Evolutionary conservation across 2,329 filamentous ascomycete genomes (phyloP).

Genomic region (Daldinia eschscholtzii): DNA sequence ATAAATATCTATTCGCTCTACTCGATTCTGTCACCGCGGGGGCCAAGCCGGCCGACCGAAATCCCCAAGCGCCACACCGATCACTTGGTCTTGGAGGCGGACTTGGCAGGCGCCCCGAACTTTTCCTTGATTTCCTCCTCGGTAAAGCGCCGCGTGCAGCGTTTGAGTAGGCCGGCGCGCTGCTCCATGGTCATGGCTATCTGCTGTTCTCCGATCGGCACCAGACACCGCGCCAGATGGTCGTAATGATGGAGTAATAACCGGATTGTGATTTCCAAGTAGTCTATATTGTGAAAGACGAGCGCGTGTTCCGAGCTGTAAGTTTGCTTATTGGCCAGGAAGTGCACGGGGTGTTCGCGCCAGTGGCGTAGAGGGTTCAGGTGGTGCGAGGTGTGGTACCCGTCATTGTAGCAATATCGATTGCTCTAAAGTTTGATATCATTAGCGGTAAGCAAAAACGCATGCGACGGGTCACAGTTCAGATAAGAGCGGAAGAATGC

Average conservation of each 20-base stretch:
- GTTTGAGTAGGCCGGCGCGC: conserved; percentile 71
- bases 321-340: conserved; percentile 75
- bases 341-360: conserved; percentile 82
- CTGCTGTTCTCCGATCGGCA: conserved; percentile 78
- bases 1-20: background rate
- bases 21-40: background rate
- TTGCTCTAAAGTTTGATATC: conserved; percentile 69
- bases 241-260: conserved; percentile 79
- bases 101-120: conserved; percentile 55
- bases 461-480: background rate
- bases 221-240: conserved; percentile 75
- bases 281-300: conserved; percentile 86
- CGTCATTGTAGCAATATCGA: conserved; percentile 85
- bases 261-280: conserved; percentile 78
- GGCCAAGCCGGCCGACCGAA: background rate
- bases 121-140: conserved; percentile 73
- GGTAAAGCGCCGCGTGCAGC: conserved; percentile 74
- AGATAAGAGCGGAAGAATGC: background rate
- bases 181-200: conserved; percentile 74
- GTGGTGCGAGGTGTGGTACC: conserved; percentile 85
- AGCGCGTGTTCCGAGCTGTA: conserved; percentile 77
- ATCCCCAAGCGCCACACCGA: background rate
- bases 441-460: conserved; percentile 28
- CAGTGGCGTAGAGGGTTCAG: conserved; percentile 83
- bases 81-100: conserved; percentile 1